These are phyloP conservation scores for Emericellopsis cladophorae DNA, from an alignment of 2,329 filamentous ascomycete species.

Conservation along the genomic window DNA sequence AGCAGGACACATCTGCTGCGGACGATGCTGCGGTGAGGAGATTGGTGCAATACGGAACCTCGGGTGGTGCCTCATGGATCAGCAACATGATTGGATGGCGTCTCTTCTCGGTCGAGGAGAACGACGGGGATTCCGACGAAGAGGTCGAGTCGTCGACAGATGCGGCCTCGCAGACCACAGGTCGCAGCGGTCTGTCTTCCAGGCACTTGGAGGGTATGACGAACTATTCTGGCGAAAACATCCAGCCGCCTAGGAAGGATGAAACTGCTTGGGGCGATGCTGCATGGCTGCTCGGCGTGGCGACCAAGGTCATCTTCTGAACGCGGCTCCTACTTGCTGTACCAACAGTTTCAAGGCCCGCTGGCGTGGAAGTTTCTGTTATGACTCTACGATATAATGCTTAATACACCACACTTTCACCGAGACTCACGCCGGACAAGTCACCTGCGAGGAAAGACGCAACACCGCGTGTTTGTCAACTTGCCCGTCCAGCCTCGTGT, in stretches of 20 bases:
- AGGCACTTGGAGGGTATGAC: conserved; percentile 27
- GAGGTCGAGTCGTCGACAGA: conserved; percentile 16
- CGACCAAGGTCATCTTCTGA: conserved; percentile 47
- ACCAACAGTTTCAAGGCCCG: too few species aligned
- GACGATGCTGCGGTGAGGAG: conserved; percentile 47
- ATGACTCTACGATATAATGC: too few species aligned
- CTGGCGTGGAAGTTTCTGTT: too few species aligned
- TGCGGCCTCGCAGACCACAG: conserved; percentile 10
- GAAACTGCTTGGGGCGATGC: conserved; percentile 54
- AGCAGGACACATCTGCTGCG: conserved; percentile 34
- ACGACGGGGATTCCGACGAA: conserved; percentile 32
- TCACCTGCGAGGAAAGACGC: too few species aligned
- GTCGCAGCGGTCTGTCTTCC: conserved; percentile 18
- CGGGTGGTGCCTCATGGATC: conserved; percentile 45
- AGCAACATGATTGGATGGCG: conserved; percentile 46
- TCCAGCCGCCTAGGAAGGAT: conserved; percentile 36
- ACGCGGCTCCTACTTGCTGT: too few species aligned
- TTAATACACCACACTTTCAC: too few species aligned
- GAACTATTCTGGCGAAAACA: conserved; percentile 26
- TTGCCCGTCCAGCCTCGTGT: too few species aligned
- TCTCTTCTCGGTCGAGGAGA: conserved; percentile 49
- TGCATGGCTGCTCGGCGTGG: conserved; percentile 54
- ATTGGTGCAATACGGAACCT: conserved; percentile 39
- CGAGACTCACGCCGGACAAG: too few species aligned
- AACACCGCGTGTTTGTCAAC: too few species aligned